Percentiles rank a stretch among this genome's conserved stretches.
phyloP scores from a whole-genome alignment of 306 rosid genomes.

The Sicyos baderoa region DNA sequence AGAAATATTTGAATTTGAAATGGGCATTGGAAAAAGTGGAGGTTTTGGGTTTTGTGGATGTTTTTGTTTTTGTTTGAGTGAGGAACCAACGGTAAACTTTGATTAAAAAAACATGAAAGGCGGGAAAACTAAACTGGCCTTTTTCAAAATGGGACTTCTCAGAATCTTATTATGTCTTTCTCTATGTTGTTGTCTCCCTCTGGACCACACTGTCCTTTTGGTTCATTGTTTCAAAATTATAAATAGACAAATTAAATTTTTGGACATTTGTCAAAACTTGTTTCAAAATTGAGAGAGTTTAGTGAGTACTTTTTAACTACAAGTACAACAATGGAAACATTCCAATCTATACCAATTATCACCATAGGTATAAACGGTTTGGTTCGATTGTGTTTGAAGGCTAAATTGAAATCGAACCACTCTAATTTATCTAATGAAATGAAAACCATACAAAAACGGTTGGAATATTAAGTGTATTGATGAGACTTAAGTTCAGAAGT shows the following conservation, averaged over 20 bases:
- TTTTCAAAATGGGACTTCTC: not conserved
- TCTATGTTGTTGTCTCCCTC: not conserved
- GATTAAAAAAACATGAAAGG: not conserved
- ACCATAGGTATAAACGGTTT: no score
- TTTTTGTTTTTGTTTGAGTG: not conserved
- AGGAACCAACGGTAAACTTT: constrained; percentile 17
- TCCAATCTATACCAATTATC: no score
- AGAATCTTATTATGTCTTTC: not conserved
- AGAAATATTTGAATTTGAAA: constrained; percentile 15
- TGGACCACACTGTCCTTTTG: not conserved
- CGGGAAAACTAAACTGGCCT: not conserved
- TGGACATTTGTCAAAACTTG: not conserved
- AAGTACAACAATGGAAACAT: no score
- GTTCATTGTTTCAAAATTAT: not conserved
- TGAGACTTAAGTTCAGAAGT: no score
- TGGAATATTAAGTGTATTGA: no score
- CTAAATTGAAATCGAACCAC: no score
- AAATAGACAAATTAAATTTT: not conserved
- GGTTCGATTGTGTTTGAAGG: no score
- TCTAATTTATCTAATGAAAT: no score
- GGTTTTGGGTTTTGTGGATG: constrained; percentile 8
- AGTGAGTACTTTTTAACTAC: no score
- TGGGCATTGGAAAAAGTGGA: constrained; percentile 16
- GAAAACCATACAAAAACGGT: no score
- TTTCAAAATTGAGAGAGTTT: no score